phyloP scores from a whole-genome alignment of 192 early-diverging fungal species.

The Coemansia sp. region DNA sequence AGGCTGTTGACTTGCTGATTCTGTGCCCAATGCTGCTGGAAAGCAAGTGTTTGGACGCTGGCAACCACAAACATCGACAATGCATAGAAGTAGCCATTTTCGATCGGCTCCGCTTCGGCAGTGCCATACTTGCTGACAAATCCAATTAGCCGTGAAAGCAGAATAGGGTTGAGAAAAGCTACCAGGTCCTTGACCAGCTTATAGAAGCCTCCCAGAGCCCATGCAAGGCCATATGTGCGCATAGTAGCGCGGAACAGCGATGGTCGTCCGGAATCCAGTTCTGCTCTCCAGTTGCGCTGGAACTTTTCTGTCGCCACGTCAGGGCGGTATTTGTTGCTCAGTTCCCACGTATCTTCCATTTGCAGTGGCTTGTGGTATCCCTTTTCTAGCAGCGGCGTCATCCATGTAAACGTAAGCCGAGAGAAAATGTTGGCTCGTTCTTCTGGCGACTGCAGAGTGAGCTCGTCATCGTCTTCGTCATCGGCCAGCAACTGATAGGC shows the following conservation, averaged over 20 bases:
- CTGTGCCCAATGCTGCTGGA: conserved; percentile 92
- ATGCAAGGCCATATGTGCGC: conserved; percentile 67
- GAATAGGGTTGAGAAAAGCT: conserved; percentile 80
- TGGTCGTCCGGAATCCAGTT: conserved; percentile 63
- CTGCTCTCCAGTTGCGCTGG: conserved; percentile 69
- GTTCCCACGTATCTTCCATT: conserved; percentile 76
- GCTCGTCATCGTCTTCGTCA: conserved; percentile 21
- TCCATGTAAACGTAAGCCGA: conserved; percentile 83
- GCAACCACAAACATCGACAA: conserved; percentile 79
- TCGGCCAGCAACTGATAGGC: conserved; percentile 27
- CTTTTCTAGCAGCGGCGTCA: conserved; percentile 78
- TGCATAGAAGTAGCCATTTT: conserved; percentile 80
- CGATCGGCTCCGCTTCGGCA: conserved; percentile 59
- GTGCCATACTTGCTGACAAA: conserved; percentile 65
- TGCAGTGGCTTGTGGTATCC: conserved; percentile 74
- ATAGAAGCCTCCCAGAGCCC: conserved; percentile 74
- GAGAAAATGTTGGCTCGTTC: conserved; percentile 81
- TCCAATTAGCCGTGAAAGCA: conserved; percentile 71
- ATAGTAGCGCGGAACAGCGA: conserved; percentile 67
- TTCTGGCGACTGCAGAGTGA: conserved; percentile 60
- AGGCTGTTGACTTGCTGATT: conserved; percentile 82
- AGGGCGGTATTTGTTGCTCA: conserved; percentile 66
- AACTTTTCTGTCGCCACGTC: conserved; percentile 66
- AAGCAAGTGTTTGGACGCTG: conserved; percentile 74
- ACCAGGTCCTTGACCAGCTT: conserved; percentile 80